Conservation (phyloP, 2,329 filamentous ascomycete species). For the Calonectria pauciramosa region DNA sequence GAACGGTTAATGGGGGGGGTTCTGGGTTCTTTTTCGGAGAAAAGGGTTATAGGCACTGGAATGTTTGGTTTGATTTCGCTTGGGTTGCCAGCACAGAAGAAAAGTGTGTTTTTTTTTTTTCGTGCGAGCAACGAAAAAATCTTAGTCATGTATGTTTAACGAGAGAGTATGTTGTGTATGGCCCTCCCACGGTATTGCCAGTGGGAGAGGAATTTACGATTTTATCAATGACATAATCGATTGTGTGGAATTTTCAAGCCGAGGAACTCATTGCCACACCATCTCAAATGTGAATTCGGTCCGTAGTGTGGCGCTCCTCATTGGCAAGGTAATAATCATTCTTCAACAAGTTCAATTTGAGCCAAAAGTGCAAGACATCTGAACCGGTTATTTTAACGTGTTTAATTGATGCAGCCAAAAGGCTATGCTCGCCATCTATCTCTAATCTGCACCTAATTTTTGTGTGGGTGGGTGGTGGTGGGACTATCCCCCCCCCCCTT, state of each 20-base stretch:
- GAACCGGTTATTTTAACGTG: neutral
- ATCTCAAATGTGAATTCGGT: neutral
- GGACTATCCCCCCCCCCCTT: neutral
- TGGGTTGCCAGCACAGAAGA: neutral
- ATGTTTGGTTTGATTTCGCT: neutral
- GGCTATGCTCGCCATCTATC: constrained; percentile 9
- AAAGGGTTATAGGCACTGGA: constrained; percentile 9
- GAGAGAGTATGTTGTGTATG: constrained; percentile 2
- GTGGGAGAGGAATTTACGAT: constrained; percentile 4
- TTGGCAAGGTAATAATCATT: neutral
- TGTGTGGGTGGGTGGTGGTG: neutral
- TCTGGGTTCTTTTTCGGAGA: neutral
- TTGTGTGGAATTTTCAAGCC: neutral
- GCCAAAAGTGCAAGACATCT: neutral
- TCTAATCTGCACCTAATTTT: constrained; percentile 7
- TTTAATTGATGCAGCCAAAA: constrained; percentile 4
- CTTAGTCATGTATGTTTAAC: constrained; percentile 4
- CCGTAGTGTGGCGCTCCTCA: neutral
- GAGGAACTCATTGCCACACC: neutral
- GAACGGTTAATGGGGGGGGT: neutral
- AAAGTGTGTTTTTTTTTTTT: neutral
- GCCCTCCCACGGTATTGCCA: neutral
- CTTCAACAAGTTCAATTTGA: neutral
- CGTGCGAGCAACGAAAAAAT: neutral
- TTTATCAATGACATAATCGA: neutral